These are phyloP conservation scores for Wallacemonas sp. DNA, from an alignment of 208 protist genomes.

Conservation along the genomic window DNA sequence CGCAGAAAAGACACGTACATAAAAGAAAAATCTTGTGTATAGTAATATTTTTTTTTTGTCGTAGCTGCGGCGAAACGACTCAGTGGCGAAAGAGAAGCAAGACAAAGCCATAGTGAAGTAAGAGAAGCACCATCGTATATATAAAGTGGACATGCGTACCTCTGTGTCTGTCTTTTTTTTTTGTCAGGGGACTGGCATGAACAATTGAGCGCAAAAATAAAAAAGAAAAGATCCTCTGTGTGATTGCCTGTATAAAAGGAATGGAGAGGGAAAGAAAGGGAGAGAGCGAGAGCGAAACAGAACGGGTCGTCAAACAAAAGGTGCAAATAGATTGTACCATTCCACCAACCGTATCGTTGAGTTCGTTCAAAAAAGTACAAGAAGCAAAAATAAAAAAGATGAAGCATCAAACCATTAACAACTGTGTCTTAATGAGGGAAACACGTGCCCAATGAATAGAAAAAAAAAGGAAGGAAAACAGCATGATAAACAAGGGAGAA, in stretches of 20 bases:
- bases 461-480: background rate
- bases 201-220: background rate
- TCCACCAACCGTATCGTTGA: slow-evolving; percentile 6
- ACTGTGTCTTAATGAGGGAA: background rate
- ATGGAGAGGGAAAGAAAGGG: background rate
- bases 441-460: no score
- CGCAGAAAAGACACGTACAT: no score
- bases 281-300: background rate
- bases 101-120: background rate
- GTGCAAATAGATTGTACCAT: background rate
- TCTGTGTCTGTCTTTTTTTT: no score
- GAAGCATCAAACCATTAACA: background rate
- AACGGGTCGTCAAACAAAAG: background rate
- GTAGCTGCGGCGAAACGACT: background rate
- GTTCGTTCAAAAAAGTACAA: background rate
- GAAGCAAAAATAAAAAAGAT: background rate
- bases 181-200: no score
- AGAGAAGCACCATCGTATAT: background rate
- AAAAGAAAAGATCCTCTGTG: background rate
- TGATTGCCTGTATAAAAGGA: background rate
- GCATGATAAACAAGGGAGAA: background rate
- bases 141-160: background rate
- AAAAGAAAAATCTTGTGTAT: no score
- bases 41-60: background rate
- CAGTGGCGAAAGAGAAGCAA: background rate